Conservation (phyloP, 1,139 yeast genomes). For the Torulaspora pretoriensis region DNA sequence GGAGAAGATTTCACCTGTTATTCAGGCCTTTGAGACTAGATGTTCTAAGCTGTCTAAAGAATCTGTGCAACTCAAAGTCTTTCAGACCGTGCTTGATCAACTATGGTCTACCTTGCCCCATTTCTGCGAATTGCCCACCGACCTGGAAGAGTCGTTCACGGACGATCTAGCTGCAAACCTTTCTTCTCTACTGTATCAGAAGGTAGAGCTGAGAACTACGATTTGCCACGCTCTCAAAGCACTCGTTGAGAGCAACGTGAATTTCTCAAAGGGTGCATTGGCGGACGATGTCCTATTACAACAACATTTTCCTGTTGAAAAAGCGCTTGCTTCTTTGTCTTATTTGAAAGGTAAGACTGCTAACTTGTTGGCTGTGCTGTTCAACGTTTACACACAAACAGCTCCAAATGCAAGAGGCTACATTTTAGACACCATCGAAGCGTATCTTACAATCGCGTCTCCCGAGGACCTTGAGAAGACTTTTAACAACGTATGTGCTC, state of each 20-base stretch:
- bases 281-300: constrained; percentile 54
- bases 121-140: constrained; percentile 83
- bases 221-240: constrained; percentile 78
- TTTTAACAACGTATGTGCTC: constrained; percentile 79
- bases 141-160: constrained; percentile 58
- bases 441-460: constrained; percentile 68
- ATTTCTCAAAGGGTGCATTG: constrained; percentile 57
- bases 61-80: constrained; percentile 67
- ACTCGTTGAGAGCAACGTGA: constrained; percentile 71
- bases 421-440: constrained; percentile 80
- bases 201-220: constrained; percentile 68
- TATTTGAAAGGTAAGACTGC: constrained; percentile 63
- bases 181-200: constrained; percentile 69
- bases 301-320: constrained; percentile 55
- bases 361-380: constrained; percentile 77
- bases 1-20: constrained; percentile 61
- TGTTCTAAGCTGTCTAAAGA: constrained; percentile 40
- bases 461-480: constrained; percentile 64
- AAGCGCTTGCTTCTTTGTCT: constrained; percentile 54
- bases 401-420: constrained; percentile 77
- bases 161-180: constrained; percentile 74
- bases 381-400: constrained; percentile 87
- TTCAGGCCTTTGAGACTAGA: constrained; percentile 50
- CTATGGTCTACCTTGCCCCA: constrained; percentile 88
- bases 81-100: constrained; percentile 81